These are phyloP conservation scores for Dothidotthia symphoricarpi DNA, from an alignment of 2,329 filamentous ascomycete species.

Conservation along the genomic window DNA sequence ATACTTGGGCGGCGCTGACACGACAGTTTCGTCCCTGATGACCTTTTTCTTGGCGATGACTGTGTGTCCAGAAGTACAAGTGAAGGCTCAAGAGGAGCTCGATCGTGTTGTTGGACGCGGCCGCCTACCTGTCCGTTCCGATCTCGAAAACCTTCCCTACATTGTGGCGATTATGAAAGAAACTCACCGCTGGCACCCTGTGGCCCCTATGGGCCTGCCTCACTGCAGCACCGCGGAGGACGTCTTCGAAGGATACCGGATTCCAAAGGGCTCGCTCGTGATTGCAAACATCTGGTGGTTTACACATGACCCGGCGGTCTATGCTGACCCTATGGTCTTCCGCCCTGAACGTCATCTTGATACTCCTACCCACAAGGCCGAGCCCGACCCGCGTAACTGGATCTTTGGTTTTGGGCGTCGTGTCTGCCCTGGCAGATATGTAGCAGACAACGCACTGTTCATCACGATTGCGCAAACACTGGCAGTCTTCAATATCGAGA, in stretches of 20 bases:
- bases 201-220: constrained; percentile 34
- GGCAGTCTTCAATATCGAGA: constrained; percentile 49
- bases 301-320: constrained; percentile 43
- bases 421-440: constrained; percentile 45
- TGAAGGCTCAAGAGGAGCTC: constrained; percentile 49
- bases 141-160: constrained; percentile 46
- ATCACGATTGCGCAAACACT: constrained; percentile 47
- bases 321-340: constrained; percentile 44
- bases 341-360: constrained; percentile 47
- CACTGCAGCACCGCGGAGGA: constrained; percentile 38
- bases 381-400: constrained; percentile 41
- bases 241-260: constrained; percentile 41
- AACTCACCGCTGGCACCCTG: constrained; percentile 47
- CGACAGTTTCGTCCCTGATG: constrained; percentile 44
- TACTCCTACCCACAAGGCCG: constrained; percentile 29
- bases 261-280: constrained; percentile 45
- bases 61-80: constrained; percentile 50
- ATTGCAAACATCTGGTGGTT: constrained; percentile 46
- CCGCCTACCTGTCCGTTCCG: constrained; percentile 50
- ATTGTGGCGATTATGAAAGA: constrained; percentile 39
- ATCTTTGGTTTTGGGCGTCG: constrained; percentile 47
- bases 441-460: constrained; percentile 46
- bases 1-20: constrained; percentile 49
- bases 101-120: constrained; percentile 50
- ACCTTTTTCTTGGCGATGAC: constrained; percentile 55